These are phyloP conservation scores for Nannochloropsis gaditana DNA, from an alignment of 108 stramenopile genomes.

Conservation along the genomic window DNA sequence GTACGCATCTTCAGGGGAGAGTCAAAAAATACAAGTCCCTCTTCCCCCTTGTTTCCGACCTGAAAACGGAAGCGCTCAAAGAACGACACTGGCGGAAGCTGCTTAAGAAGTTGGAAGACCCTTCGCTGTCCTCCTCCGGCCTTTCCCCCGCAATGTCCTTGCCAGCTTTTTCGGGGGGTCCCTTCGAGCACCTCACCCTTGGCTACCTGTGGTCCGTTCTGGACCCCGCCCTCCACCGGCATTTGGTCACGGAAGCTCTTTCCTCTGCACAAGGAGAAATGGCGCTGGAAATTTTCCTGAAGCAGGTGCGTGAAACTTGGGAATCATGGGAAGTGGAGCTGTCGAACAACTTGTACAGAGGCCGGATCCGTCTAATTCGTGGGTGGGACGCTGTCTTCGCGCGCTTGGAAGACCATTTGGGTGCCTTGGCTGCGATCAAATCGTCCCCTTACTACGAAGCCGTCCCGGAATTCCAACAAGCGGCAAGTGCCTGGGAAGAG, in stretches of 20 bases:
- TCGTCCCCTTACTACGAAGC: slow-evolving; percentile 79
- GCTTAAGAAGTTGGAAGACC: slow-evolving; percentile 66
- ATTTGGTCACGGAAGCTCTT: slow-evolving; percentile 76
- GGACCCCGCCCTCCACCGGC: slow-evolving; percentile 70
- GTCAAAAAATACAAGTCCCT: slow-evolving; percentile 65
- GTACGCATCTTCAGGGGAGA: slow-evolving; percentile 64
- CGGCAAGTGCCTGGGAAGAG: slow-evolving; percentile 87
- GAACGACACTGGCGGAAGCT: slow-evolving; percentile 91
- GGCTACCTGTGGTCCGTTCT: slow-evolving; percentile 82
- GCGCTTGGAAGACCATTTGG: slow-evolving; percentile 88
- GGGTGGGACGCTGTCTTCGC: slow-evolving; percentile 93
- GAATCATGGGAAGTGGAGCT: slow-evolving; percentile 80
- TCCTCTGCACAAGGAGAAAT: slow-evolving; percentile 91
- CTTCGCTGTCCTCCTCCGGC: background rate
- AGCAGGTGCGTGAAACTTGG: slow-evolving; percentile 84
- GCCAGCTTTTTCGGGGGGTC: slow-evolving; percentile 24
- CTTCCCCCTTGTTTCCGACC: slow-evolving; percentile 69
- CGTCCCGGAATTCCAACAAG: slow-evolving; percentile 86
- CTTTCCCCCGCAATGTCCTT: background rate
- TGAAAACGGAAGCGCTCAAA: slow-evolving; percentile 91
- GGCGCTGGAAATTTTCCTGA: slow-evolving; percentile 90
- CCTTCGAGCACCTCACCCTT: slow-evolving; percentile 74
- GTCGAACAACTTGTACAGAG: slow-evolving; percentile 68
- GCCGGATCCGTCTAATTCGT: slow-evolving; percentile 80
- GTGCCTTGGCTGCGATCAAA: slow-evolving; percentile 81